Evolutionary conservation across 2,329 filamentous ascomycete species (phyloP).

Genomic region (Cylindrodendrum hubeiense): DNA sequence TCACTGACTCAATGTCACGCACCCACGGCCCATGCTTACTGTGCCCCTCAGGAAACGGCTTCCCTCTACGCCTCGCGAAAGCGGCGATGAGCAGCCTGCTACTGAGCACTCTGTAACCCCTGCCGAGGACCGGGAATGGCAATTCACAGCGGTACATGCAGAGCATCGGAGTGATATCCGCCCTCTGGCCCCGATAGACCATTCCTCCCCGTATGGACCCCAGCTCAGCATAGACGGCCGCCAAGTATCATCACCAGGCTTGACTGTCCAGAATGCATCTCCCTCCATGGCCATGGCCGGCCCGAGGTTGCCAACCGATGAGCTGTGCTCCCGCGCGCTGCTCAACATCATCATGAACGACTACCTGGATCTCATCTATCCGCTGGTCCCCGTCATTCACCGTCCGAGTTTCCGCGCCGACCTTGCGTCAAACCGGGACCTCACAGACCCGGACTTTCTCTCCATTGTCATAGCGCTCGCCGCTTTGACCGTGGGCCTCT

Average conservation of each 20-base stretch:
- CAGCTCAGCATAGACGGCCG: too few relatives aligned
- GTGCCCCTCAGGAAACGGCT: slow-evolving; percentile 5
- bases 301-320: slow-evolving; percentile 37
- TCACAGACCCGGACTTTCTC: slow-evolving; percentile 41
- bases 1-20: background rate
- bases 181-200: background rate
- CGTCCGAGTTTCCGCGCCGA: slow-evolving; percentile 39
- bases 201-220: slow-evolving; percentile 11
- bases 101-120: background rate
- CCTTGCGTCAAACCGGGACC: slow-evolving; percentile 37
- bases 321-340: slow-evolving; percentile 40
- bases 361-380: slow-evolving; percentile 44
- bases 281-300: slow-evolving; percentile 1
- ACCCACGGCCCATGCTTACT: background rate
- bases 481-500: slow-evolving; percentile 40
- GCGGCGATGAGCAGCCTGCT: slow-evolving; percentile 11
- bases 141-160: slow-evolving; percentile 3
- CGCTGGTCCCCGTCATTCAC: slow-evolving; percentile 43
- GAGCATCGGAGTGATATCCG: slow-evolving; percentile 13
- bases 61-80: slow-evolving; percentile 18
- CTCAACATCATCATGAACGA: slow-evolving; percentile 40
- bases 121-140: slow-evolving; percentile 10
- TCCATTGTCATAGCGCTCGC: slow-evolving; percentile 41
- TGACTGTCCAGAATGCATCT: slow-evolving; percentile 10
- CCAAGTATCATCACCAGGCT: slow-evolving; percentile 7